phyloP scores from a whole-genome alignment of 768 basidiomycete species.

The Exidia glandulosa region DNA sequence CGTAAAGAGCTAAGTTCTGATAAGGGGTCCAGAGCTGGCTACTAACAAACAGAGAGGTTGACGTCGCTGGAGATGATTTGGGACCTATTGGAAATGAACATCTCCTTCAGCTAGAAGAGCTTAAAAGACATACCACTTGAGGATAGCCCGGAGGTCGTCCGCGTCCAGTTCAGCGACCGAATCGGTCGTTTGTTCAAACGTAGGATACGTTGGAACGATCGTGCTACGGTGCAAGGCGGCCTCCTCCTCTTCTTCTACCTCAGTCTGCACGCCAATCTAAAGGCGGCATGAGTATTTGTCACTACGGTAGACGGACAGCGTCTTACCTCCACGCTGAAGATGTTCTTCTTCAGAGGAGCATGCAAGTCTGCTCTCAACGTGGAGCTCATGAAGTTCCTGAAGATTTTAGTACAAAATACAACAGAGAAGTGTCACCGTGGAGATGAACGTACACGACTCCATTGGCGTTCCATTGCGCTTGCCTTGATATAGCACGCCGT shows the following conservation, averaged over 20 bases:
- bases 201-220: not conserved
- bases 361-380: constrained; percentile 34
- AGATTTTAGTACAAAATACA: not conserved
- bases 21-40: not conserved
- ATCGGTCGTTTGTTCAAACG: not conserved
- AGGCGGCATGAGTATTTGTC: not conserved
- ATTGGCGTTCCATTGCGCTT: constrained; percentile 62
- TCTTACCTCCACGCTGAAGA: constrained; percentile 42
- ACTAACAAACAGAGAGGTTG: constrained; percentile 48
- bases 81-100: not conserved
- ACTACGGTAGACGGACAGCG: not conserved
- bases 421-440: not conserved
- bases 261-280: constrained; percentile 44
- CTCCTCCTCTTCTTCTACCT: constrained; percentile 8
- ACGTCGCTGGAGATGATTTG: constrained; percentile 68
- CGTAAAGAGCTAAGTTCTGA: constrained; percentile 1
- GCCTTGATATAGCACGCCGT: constrained; percentile 50
- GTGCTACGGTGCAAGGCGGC: not conserved
- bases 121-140: constrained; percentile 43
- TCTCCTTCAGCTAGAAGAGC: not conserved
- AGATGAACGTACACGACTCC: constrained; percentile 44
- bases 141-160: constrained; percentile 45
- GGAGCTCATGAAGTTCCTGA: constrained; percentile 43
- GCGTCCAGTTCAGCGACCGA: constrained; percentile 2
- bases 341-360: constrained; percentile 39